phyloP scores from a whole-genome alignment of 2,329 filamentous ascomycete genomes.

The Trichoderma sp. region DNA sequence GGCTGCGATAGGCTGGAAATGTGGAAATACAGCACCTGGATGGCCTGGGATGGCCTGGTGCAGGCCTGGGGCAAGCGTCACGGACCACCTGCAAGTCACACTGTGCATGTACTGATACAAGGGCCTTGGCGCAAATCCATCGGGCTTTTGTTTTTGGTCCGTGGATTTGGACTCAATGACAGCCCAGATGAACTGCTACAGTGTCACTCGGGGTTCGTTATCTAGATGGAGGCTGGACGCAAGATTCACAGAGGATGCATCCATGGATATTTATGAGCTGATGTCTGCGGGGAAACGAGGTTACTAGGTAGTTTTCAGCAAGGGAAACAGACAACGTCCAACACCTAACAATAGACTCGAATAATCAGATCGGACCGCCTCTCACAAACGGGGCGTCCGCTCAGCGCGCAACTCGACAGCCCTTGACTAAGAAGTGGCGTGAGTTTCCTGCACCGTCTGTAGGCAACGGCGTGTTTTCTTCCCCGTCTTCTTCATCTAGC shows the following conservation, averaged over 20 bases:
- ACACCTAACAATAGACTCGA: background rate
- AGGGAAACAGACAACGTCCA: background rate
- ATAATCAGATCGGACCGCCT: background rate
- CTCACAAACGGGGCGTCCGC: constrained; percentile 15
- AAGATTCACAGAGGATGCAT: background rate
- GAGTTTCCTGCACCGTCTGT: background rate
- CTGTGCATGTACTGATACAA: background rate
- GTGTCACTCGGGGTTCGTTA: background rate
- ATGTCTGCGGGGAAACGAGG: background rate
- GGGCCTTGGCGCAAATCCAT: background rate
- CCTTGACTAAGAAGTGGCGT: constrained; percentile 5
- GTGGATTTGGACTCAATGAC: background rate
- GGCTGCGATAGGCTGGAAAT: constrained; percentile 33
- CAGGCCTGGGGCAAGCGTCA: background rate
- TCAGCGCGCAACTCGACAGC: background rate
- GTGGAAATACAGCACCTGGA: constrained; percentile 9
- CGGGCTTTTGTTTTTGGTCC: background rate
- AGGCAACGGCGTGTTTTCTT: background rate
- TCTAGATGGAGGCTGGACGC: background rate
- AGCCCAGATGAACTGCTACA: background rate
- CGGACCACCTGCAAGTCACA: constrained; percentile 15
- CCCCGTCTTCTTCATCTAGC: background rate
- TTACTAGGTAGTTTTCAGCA: background rate
- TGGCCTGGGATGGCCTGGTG: background rate
- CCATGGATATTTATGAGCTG: background rate